Conservation (phyloP, 2,329 filamentous ascomycete species). For the Sporothrix mexicana region DNA sequence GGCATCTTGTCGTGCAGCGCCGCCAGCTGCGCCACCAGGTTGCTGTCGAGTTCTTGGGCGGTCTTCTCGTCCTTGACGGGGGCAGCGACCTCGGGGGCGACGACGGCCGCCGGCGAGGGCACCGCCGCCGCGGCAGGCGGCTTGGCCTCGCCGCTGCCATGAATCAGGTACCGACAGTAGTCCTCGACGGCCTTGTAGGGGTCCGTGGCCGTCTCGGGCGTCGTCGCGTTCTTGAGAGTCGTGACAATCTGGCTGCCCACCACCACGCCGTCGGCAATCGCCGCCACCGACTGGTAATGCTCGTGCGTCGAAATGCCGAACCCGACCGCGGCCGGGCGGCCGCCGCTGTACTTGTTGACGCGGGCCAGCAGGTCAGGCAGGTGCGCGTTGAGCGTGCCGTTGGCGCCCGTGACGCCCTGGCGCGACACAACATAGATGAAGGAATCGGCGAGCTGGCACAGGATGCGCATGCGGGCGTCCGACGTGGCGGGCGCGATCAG, state of each 20-base stretch:
- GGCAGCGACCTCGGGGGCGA: slow-evolving; percentile 64
- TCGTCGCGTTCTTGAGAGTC: slow-evolving; percentile 67
- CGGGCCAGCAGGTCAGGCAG: slow-evolving; percentile 81
- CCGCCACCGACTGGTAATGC: slow-evolving; percentile 85
- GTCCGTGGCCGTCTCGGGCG: slow-evolving; percentile 52
- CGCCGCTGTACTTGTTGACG: slow-evolving; percentile 90
- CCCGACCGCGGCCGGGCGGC: slow-evolving; percentile 88
- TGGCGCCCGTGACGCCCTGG: slow-evolving; percentile 94
- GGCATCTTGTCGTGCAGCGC: slow-evolving; percentile 81
- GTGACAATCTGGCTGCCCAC: slow-evolving; percentile 96
- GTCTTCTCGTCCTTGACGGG: slow-evolving; percentile 61
- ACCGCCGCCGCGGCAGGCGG: slow-evolving; percentile 57
- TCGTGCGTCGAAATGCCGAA: slow-evolving; percentile 96
- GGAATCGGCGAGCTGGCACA: slow-evolving; percentile 95
- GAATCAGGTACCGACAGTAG: slow-evolving; percentile 76
- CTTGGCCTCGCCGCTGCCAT: slow-evolving; percentile 49
- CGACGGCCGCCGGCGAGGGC: slow-evolving; percentile 70
- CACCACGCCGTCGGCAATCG: slow-evolving; percentile 90
- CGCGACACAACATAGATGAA: slow-evolving; percentile 99
- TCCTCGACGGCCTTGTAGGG: slow-evolving; percentile 72
- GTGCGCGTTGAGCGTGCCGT: slow-evolving; percentile 78
- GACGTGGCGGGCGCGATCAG: slow-evolving; percentile 94
- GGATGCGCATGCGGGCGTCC: slow-evolving; percentile 88
- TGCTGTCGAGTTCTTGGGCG: slow-evolving; percentile 55
- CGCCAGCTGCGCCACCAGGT: slow-evolving; percentile 82